These are phyloP conservation scores for Datura wrightii DNA, from an alignment of 257 asterid species.

Conservation along the genomic window DNA sequence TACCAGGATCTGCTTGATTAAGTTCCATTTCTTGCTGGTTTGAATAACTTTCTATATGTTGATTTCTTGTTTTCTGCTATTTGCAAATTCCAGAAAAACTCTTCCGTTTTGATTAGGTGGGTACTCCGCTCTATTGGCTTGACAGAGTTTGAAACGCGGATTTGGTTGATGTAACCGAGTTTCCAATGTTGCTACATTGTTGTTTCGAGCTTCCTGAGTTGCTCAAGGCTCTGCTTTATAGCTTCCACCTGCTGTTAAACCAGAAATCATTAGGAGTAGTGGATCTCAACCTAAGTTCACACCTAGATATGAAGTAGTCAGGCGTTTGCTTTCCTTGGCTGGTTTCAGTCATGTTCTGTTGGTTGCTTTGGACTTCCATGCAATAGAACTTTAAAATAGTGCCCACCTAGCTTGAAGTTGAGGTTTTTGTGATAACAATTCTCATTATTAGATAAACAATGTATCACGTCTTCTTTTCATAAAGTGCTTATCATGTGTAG, in stretches of 20 bases:
- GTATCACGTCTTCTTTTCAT: neutral
- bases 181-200: neutral
- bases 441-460: neutral
- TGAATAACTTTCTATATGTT: neutral
- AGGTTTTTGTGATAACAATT: neutral
- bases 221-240: neutral
- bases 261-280: neutral
- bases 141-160: neutral
- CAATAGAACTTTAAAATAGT: neutral
- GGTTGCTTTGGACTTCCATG: neutral
- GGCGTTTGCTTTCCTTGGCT: neutral
- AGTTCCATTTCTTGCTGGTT: neutral
- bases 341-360: neutral
- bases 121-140: neutral
- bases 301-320: conserved; percentile 14
- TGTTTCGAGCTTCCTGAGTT: neutral
- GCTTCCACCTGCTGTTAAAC: neutral
- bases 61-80: neutral
- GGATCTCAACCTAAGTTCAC: neutral
- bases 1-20: neutral
- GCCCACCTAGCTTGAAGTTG: neutral
- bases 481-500: neutral
- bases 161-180: neutral
- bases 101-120: neutral
- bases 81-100: neutral